A percentile compares a stretch with the other conserved stretches of the same genome.
Evolutionary conservation across 768 basidiomycete species (phyloP).

Genomic region (Myochromella boudieri): DNA sequence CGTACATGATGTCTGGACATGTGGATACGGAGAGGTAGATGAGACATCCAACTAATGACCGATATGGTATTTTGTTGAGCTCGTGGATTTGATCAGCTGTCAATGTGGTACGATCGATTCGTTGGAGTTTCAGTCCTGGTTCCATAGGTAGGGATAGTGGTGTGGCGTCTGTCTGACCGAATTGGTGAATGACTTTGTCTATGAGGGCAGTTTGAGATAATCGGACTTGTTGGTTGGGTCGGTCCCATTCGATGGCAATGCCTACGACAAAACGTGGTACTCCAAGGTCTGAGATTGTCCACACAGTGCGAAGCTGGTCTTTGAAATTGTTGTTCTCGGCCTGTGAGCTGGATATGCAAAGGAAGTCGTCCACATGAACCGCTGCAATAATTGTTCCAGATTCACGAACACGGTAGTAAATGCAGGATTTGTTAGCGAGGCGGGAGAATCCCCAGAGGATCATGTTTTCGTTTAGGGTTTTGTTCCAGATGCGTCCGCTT

Average conservation of each 20-base stretch:
- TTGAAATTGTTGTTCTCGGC: conserved; percentile 22
- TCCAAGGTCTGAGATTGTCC: conserved; percentile 34
- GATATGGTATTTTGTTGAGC: neutral
- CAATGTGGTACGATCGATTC: neutral
- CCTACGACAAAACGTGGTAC: conserved; percentile 31
- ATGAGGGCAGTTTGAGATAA: conserved; percentile 19
- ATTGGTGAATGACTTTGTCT: conserved; percentile 17
- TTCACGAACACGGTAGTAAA: conserved; percentile 20
- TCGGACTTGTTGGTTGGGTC: conserved; percentile 10
- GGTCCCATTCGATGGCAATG: conserved; percentile 32
- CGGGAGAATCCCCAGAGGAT: conserved; percentile 23
- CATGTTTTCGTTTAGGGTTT: conserved; percentile 24
- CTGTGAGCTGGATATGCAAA: conserved; percentile 17
- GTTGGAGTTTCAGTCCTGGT: conserved; percentile 15
- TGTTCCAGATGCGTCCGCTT: conserved; percentile 25
- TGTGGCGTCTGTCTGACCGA: conserved; percentile 16
- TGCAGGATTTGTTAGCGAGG: conserved; percentile 25
- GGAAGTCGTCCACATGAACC: conserved; percentile 32
- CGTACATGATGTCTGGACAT: neutral
- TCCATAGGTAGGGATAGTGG: conserved; percentile 17
- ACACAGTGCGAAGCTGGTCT: conserved; percentile 22
- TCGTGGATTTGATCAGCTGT: neutral
- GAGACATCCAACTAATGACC: neutral
- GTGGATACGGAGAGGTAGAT: neutral
- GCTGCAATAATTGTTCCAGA: conserved; percentile 21